Percentiles rank a stretch among this genome's conserved stretches.
Evolutionary conservation across 495 filamentous ascomycete genomes (phyloP).

Genomic region (Emericellopsis terricola): DNA sequence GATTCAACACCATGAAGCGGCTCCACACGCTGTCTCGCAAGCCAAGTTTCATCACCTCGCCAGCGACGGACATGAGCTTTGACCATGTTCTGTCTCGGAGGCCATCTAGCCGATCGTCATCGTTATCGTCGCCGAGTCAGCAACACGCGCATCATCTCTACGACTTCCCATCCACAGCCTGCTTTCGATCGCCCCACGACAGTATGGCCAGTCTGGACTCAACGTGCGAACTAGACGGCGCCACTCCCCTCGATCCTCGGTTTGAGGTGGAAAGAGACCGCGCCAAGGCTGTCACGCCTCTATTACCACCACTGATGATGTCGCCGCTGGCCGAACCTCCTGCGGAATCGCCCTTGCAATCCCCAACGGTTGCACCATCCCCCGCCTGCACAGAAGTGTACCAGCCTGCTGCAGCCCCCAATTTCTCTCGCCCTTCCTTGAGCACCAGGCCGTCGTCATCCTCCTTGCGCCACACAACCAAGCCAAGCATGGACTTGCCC

Average conservation of each 20-base stretch:
- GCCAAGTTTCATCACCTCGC: slow-evolving; percentile 24
- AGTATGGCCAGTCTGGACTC: slow-evolving; percentile 28
- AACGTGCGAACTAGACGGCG: slow-evolving; percentile 36
- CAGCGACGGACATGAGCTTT: slow-evolving; percentile 27
- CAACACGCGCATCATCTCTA: neutral
- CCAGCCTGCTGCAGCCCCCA: slow-evolving; percentile 32
- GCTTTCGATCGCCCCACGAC: slow-evolving; percentile 47
- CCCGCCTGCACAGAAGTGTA: slow-evolving; percentile 8
- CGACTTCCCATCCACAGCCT: slow-evolving; percentile 18
- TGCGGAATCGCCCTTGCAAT: slow-evolving; percentile 55
- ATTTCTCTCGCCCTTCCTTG: slow-evolving; percentile 35
- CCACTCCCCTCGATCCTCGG: slow-evolving; percentile 31
- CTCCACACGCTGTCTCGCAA: slow-evolving; percentile 43
- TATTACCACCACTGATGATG: slow-evolving; percentile 64
- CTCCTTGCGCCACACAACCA: slow-evolving; percentile 40
- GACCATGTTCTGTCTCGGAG: slow-evolving; percentile 21
- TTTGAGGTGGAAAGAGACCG: slow-evolving; percentile 36
- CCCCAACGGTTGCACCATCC: slow-evolving; percentile 38
- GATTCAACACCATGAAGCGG: slow-evolving; percentile 54
- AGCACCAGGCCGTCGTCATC: slow-evolving; percentile 63
- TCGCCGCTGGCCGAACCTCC: slow-evolving; percentile 16
- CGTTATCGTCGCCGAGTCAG: slow-evolving; percentile 40
- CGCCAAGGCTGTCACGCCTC: slow-evolving; percentile 54
- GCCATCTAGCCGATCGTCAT: slow-evolving; percentile 51
- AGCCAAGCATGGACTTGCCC: slow-evolving; percentile 16